These are phyloP conservation scores for Ophiocordyceps polyrhachis-furcata DNA, from an alignment of 2,329 filamentous ascomycete species.

Conservation along the genomic window DNA sequence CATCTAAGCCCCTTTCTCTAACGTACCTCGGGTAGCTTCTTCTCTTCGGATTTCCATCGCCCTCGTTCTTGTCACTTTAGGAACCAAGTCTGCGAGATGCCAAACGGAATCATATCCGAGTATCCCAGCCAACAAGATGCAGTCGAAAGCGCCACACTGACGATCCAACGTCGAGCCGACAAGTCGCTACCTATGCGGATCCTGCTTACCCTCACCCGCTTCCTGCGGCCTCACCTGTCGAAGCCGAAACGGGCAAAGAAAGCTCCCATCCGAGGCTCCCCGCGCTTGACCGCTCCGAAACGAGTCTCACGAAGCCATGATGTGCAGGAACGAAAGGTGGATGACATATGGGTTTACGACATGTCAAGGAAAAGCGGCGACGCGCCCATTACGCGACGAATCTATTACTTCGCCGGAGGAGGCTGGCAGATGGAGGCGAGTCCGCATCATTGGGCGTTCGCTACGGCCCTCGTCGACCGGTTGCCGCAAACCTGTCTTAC, in stretches of 20 bases:
- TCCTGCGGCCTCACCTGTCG: not conserved
- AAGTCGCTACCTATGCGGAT: not conserved
- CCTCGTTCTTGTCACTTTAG: too few relatives aligned
- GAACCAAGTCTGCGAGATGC: too few relatives aligned
- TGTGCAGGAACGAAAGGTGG: conserved; percentile 2
- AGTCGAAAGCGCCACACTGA: not conserved
- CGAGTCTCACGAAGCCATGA: not conserved
- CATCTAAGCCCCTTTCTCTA: too few relatives aligned
- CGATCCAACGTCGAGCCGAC: not conserved
- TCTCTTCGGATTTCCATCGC: too few relatives aligned
- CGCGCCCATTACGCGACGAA: conserved; percentile 7
- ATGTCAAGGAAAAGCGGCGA: conserved; percentile 1
- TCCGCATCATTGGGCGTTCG: conserved; percentile 31
- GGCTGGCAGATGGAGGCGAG: conserved; percentile 33
- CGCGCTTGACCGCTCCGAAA: not conserved
- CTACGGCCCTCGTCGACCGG: conserved; percentile 22
- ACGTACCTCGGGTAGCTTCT: too few relatives aligned
- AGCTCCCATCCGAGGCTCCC: not conserved
- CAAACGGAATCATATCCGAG: too few relatives aligned
- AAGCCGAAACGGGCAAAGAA: not conserved
- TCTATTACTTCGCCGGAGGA: conserved; percentile 38
- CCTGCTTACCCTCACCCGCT: not conserved
- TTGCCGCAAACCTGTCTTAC: conserved; percentile 22
- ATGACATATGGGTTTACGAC: conserved; percentile 11
- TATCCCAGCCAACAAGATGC: not conserved